These are phyloP conservation scores for Rhazya stricta DNA, from an alignment of 257 asterid species.

Conservation along the genomic window DNA sequence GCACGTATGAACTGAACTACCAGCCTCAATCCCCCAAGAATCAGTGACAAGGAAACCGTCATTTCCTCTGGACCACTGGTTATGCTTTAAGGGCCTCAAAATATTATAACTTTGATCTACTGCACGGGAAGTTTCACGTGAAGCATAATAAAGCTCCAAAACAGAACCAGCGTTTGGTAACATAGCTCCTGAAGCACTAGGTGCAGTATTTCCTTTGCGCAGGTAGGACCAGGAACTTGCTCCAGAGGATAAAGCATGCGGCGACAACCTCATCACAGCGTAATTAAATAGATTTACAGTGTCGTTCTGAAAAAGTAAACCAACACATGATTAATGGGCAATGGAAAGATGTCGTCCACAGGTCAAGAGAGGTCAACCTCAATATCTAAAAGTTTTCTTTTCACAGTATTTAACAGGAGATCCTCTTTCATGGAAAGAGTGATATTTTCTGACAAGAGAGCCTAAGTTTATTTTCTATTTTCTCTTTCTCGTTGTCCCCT, in stretches of 20 bases:
- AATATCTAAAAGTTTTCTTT: conserved; percentile 1
- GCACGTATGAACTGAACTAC: conserved; percentile 40
- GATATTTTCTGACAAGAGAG: neutral
- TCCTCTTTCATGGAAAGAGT: conserved; percentile 7
- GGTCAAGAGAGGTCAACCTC: neutral
- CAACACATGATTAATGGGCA: neutral
- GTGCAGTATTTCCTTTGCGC: conserved; percentile 49
- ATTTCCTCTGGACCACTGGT: conserved; percentile 85
- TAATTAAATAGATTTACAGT: conserved; percentile 71
- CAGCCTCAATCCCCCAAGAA: conserved; percentile 77
- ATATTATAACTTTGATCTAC: conserved; percentile 56
- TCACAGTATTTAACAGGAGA: neutral
- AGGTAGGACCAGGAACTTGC: conserved; percentile 66
- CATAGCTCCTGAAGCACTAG: conserved; percentile 37
- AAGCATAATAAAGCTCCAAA: conserved; percentile 43
- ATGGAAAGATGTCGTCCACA: neutral
- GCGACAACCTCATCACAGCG: conserved; percentile 84
- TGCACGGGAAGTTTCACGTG: conserved; percentile 48
- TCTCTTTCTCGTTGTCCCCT: neutral
- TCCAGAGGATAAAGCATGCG: conserved; percentile 76
- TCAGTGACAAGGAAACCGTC: conserved; percentile 84
- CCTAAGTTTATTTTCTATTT: neutral
- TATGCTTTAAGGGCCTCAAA: conserved; percentile 83
- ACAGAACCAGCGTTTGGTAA: conserved; percentile 38
- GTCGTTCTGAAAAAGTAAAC: conserved; percentile 53